Evolutionary conservation across 2,329 filamentous ascomycete genomes (phyloP).

Genomic region (Penicillium hordei): DNA sequence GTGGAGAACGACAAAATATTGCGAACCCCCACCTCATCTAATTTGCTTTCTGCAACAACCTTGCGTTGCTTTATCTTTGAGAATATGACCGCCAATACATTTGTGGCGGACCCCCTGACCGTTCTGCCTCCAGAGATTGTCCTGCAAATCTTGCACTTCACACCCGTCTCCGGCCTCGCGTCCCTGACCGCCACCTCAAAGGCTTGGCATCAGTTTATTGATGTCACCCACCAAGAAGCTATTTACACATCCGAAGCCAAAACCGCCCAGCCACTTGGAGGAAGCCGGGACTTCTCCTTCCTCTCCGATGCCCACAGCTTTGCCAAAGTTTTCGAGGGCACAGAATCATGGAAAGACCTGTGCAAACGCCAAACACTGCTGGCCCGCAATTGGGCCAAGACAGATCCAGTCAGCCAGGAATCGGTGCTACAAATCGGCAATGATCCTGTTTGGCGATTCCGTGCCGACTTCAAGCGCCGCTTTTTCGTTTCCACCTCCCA

Average conservation of each 20-base stretch:
- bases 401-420: slow-evolving; percentile 38
- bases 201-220: slow-evolving; percentile 46
- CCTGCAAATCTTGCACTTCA: slow-evolving; percentile 43
- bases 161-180: slow-evolving; percentile 36
- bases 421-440: slow-evolving; percentile 44
- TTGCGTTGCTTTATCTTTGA: background rate
- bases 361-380: slow-evolving; percentile 46
- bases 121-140: slow-evolving; percentile 43
- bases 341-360: slow-evolving; percentile 46
- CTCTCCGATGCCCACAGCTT: slow-evolving; percentile 30
- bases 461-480: slow-evolving; percentile 48
- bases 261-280: slow-evolving; percentile 27
- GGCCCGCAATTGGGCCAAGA: slow-evolving; percentile 39
- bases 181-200: slow-evolving; percentile 36
- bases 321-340: slow-evolving; percentile 35
- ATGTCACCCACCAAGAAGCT: slow-evolving; percentile 43
- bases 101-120: slow-evolving; percentile 29
- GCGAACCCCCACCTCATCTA: background rate
- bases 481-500: slow-evolving; percentile 49
- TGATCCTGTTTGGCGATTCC: slow-evolving; percentile 48
- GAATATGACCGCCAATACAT: slow-evolving; percentile 20
- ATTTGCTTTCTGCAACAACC: slow-evolving; percentile 6
- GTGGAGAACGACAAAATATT: slow-evolving; percentile 14
- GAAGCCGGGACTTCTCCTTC: slow-evolving; percentile 34
- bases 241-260: slow-evolving; percentile 42